Base-by-base conservation (phyloP, 1,139 yeast species). In the Saccharomyces hybrid region DNA sequence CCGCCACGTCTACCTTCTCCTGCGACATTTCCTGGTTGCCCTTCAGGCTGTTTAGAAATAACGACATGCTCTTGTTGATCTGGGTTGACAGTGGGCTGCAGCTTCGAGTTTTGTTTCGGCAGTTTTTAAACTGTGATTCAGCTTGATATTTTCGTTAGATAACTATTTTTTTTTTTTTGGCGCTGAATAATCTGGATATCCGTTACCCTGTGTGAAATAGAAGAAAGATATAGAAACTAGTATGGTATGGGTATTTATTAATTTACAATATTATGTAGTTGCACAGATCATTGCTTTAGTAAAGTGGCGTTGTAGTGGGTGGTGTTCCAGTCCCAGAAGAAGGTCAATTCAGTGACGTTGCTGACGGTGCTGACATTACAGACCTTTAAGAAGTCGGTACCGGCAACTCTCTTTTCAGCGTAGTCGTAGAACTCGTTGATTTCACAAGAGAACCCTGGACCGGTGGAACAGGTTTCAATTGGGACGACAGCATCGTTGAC, bases 1-100 rank as follows among this genome's bases (percentile, higher is more conserved):
- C 83, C 1, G 97, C 96, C 53, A 84, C 64, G 67, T 80, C 78
- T 58, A 90, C 61, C 73, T 81, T 84, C 66, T 82, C 84, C 14
- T 83, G 84, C 65, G 86, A 83, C 48, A 85, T 84, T 56, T 78
- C 81, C 59, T 74, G 74, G 46, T 63, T 56, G 52, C 57, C 65
- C 31, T 69, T 65, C 14, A 77, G 83, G 55, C 79, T 74, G 55
- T 38, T 38, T 9, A 85, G 72, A 64, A 85, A 83, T 57, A 82
- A 72, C 34, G 91, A 85, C 93, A 85, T 85, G 49, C 50, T 58
- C 47, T 13, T 31, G 46, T 25, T 26, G 13, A n/a, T 34, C 9
- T 34, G 20, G 7, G 6, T 34, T 1, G 2, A n/a, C 9, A n/a
- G 41, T 34, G 9, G 2, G 8, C 27, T 2, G 27, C 8, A 26